Evolutionary conservation across 345 rosid species (phyloP).

Genomic region (Toxicodendron radicans): DNA sequence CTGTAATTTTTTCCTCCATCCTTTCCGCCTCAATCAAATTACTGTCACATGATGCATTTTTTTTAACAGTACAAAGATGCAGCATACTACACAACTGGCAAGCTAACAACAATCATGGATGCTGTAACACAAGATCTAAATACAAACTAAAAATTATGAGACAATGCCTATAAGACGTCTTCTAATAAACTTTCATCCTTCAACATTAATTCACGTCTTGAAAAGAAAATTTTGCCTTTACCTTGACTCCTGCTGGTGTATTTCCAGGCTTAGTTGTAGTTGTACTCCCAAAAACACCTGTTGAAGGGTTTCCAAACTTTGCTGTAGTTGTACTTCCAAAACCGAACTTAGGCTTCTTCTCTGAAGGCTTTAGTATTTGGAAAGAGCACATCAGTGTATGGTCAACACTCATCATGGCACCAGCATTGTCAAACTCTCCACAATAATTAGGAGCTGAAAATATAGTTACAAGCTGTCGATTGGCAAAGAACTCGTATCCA

Average conservation of each 20-base stretch:
- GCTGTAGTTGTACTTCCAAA: slow-evolving; percentile 45
- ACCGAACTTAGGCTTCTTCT: slow-evolving; percentile 43
- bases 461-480: slow-evolving; percentile 81
- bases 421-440: slow-evolving; percentile 83
- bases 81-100: neutral
- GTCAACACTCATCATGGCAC: slow-evolving; percentile 70
- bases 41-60: neutral
- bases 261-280: slow-evolving; percentile 44
- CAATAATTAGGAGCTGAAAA: slow-evolving; percentile 90
- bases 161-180: neutral
- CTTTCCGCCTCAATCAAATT: neutral
- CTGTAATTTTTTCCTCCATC: neutral
- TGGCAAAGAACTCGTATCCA: slow-evolving; percentile 90
- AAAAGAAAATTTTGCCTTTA: slow-evolving; percentile 21
- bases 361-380: slow-evolving; percentile 80
- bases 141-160: neutral
- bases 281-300: slow-evolving; percentile 43
- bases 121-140: neutral
- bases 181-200: neutral
- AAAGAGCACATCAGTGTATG: slow-evolving; percentile 80
- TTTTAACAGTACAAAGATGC: no score
- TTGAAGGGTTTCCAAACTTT: slow-evolving; percentile 44
- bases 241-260: slow-evolving; percentile 57
- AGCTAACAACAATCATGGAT: neutral
- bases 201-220: neutral